phyloP scores from a whole-genome alignment of 768 basidiomycete species.

The Amanita brunnescens region DNA sequence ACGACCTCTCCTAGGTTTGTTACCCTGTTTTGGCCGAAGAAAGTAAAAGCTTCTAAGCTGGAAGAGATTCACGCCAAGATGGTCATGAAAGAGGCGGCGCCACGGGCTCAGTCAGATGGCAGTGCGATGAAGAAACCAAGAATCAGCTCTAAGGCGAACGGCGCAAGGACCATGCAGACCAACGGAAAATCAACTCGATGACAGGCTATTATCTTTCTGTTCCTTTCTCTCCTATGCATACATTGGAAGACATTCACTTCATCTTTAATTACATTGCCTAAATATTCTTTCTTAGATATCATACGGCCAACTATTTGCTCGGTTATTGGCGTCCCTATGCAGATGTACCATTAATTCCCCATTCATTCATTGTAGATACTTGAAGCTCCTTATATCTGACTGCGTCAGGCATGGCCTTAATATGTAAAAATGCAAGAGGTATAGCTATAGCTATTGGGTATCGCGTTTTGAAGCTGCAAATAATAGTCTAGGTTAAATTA shows the following conservation, averaged over 20 bases:
- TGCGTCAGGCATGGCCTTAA: neutral
- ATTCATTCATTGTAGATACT: slow-evolving; percentile 5
- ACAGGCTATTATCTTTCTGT: slow-evolving; percentile 15
- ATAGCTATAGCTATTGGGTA: neutral
- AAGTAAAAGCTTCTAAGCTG: slow-evolving; percentile 87
- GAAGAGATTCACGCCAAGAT: slow-evolving; percentile 96
- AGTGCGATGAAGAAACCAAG: slow-evolving; percentile 51
- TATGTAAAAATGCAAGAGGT: neutral
- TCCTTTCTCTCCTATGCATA: slow-evolving; percentile 6
- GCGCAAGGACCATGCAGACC: slow-evolving; percentile 44
- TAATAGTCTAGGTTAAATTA: neutral
- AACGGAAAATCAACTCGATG: slow-evolving; percentile 59
- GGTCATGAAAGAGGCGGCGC: slow-evolving; percentile 78
- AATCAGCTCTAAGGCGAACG: slow-evolving; percentile 47
- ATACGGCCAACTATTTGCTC: neutral
- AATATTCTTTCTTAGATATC: neutral
- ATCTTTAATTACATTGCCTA: slow-evolving; percentile 9
- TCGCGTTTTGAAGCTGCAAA: neutral
- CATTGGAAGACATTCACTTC: slow-evolving; percentile 14
- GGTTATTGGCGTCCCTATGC: slow-evolving; percentile 15
- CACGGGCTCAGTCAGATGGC: slow-evolving; percentile 46
- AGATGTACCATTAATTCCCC: slow-evolving; percentile 9
- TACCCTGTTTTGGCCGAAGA: slow-evolving; percentile 95
- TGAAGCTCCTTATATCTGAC: neutral
- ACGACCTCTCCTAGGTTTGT: slow-evolving; percentile 56